Evolutionary conservation across 164 flowering plant species (phyloP), one percentile per base, ranked within the genome.

Genomic region (Macadamia integrifolia): DNA sequence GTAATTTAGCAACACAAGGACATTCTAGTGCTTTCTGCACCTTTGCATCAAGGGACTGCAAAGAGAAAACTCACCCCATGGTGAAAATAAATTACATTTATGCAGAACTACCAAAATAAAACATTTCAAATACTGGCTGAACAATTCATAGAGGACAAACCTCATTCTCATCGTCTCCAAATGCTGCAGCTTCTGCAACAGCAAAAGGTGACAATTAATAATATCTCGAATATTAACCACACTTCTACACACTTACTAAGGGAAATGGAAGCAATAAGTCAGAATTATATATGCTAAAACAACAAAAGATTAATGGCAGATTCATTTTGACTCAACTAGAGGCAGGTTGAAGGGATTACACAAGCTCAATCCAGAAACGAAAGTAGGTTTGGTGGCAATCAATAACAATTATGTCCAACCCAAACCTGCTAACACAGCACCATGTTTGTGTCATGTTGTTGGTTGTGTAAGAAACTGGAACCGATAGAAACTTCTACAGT

Each of bases 1-100:
- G 83, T 75, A 93, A 74, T 30, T 80, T 85, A 74, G 92, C 90
- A n/a, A 93, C 75, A 71, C 98, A 93, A 60, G 98, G 98, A 71
- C 98, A 93, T 65, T 93, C 90, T 60, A 93, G 71, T 43, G 97
- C 97, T 78, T 85, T 91, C 69, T 86, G 80, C 71, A 90, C 96
- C 74, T 74, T 86, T 8, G 77, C 96, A 67, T 93, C 97, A 70
- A 84, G 76, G 66, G 97, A 85, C 93, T 89, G 83, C 63, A 72
- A 70, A 43, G 32, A 23, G 60, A 23, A 50, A 32, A 29, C 62
- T 42, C 17, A 69, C 17, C 18, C 44, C 14, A 60, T 6, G 13
- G 32, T n/a, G 43, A 29, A 53, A 48, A 17, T 28, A 23, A 30
- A 50, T 61, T 43, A 5, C 43, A 55, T 28, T 35, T 35, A 48